Evolutionary conservation across 140 eudicot species (phyloP).

Genomic region (Senecio squalidus): DNA sequence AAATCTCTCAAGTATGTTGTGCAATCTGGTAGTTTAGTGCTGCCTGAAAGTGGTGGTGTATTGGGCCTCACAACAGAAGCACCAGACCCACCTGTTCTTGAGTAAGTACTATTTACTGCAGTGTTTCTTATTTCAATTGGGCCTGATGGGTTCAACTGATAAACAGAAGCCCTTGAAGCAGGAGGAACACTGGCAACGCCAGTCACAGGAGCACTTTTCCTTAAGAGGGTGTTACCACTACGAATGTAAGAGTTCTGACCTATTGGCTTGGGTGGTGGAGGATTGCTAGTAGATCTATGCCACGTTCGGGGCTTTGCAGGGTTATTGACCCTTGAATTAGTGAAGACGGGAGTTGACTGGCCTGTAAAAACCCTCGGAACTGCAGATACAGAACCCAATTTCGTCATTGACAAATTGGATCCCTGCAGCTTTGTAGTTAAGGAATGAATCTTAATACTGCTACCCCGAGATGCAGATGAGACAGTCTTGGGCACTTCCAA

Average conservation of each 20-base stretch:
- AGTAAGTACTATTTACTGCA: slow-evolving; percentile 20
- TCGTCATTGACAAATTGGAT: slow-evolving; percentile 29
- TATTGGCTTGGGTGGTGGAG: slow-evolving; percentile 33
- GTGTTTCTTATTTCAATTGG: slow-evolving; percentile 26
- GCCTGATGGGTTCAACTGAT: slow-evolving; percentile 29
- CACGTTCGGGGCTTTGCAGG: slow-evolving; percentile 66
- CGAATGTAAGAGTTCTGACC: slow-evolving; percentile 60
- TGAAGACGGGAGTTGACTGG: slow-evolving; percentile 22
- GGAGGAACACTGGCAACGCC: slow-evolving; percentile 16
- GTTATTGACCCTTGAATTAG: slow-evolving; percentile 30
- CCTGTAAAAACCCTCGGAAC: slow-evolving; percentile 37
- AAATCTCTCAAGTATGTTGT: slow-evolving; percentile 21
- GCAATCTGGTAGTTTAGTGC: slow-evolving; percentile 25
- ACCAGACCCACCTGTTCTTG: slow-evolving; percentile 23
- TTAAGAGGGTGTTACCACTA: slow-evolving; percentile 80
- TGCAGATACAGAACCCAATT: slow-evolving; percentile 36
- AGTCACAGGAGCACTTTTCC: slow-evolving; percentile 44
- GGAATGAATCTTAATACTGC: slow-evolving; percentile 12
- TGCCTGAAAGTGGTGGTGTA: slow-evolving; percentile 35
- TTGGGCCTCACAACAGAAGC: slow-evolving; percentile 48
- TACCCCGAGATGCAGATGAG: slow-evolving; percentile 32
- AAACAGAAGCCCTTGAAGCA: slow-evolving; percentile 34
- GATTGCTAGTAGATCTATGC: slow-evolving; percentile 55
- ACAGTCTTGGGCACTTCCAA: slow-evolving; percentile 18
- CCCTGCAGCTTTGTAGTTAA: slow-evolving; percentile 25